These are phyloP conservation scores for Fusarium decemcellulare DNA, from an alignment of 2,329 filamentous ascomycete genomes.

Conservation along the genomic window DNA sequence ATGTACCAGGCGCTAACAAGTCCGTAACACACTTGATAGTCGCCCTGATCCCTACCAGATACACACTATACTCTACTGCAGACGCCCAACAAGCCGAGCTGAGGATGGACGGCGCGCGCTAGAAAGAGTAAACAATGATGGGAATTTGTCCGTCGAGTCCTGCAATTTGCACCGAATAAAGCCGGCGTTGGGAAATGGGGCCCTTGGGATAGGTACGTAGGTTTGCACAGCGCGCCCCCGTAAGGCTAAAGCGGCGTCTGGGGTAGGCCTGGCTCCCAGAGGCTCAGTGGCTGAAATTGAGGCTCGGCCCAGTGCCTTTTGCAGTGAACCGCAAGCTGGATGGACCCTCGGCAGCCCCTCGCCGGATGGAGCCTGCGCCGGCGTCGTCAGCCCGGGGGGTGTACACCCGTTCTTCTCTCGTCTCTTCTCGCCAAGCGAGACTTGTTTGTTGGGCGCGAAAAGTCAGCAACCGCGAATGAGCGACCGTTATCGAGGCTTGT, in stretches of 20 bases:
- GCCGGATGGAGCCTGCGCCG: conserved; percentile 1
- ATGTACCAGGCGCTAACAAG: no score
- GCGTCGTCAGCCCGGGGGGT: conserved; percentile 12
- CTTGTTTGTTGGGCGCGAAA: conserved; percentile 18
- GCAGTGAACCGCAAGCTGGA: neutral
- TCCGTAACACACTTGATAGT: neutral
- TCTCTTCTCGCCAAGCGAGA: neutral
- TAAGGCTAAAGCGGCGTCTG: conserved; percentile 22
- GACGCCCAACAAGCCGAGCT: conserved; percentile 4
- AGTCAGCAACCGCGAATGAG: neutral
- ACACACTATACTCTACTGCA: conserved; percentile 2
- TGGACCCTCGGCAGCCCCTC: neutral
- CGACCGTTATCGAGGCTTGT: neutral
- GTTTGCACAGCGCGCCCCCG: neutral
- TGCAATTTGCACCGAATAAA: conserved; percentile 15
- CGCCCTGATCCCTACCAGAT: conserved; percentile 25
- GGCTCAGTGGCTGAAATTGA: conserved; percentile 26
- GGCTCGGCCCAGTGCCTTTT: conserved; percentile 25
- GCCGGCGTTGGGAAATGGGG: neutral
- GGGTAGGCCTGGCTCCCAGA: conserved; percentile 13
- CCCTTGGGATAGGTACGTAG: neutral
- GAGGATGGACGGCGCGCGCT: conserved; percentile 17
- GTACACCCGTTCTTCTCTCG: neutral
- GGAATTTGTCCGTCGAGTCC: conserved; percentile 16
- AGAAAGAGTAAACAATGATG: conserved; percentile 4